Base-by-base conservation (phyloP, 192 early-diverging fungal genomes). In the Entomortierella parvispora region DNA sequence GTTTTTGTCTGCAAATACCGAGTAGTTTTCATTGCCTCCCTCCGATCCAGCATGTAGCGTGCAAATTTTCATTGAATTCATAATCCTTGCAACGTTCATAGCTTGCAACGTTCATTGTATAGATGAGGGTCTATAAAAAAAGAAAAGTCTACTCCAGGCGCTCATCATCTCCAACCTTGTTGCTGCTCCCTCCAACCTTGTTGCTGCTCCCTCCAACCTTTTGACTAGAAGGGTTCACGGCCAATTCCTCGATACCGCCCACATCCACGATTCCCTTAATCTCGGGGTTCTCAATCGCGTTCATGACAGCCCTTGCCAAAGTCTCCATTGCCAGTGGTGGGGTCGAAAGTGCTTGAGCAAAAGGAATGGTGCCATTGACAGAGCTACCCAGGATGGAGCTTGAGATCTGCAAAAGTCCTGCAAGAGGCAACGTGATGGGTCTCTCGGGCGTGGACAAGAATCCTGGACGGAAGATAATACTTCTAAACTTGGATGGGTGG, bases 371-470 rank as follows among this genome's bases (percentile, higher is more conserved):
- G 3, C 81, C 79, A 25, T 71, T 57, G 20, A 80, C 68, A 28
- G 69, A 70, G 22, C 76, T 71, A n/a, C 79, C 71, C 23, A 81
- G 65, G 15, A 83, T 37, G 2, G 72, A 48, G 25, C 84, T 86
- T 32, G 87, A 82, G 18, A 71, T 31, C 37, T 83, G 70, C 8
- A 91, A 67, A 3, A 81, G 80, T 6, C 82, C 83, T 5, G 90
- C 90, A 54, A 91, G 56, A 23, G 89, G 87, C 5, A 90, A 52
- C 0, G 88, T 86, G 22, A 86, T 32, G 8, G 89, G 86, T n/a
- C 89, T 85, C 0, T 80, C 67, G 9, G 81, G 68, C 2, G 84
- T 89, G 57, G 83, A 93, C 80, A 93, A 84, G 53, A 91, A 87
- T 7, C 90, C 84, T 55, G 65, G 59, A 28, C 60, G 57, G 58